phyloP scores from a whole-genome alignment of 2,329 filamentous ascomycete genomes.

The Talaromyces sp. region DNA sequence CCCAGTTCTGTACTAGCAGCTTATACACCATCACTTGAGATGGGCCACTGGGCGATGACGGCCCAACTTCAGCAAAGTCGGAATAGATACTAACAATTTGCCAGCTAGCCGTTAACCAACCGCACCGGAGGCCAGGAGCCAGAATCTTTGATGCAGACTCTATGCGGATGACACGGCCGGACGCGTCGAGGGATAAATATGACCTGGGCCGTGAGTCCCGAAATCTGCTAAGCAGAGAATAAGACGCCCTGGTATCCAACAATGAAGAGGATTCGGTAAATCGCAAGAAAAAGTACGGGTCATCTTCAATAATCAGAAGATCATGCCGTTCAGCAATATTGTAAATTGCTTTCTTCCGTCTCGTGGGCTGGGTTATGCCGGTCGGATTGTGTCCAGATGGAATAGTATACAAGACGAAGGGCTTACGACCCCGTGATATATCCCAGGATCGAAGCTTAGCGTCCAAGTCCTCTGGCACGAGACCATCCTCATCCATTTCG shows the following conservation, averaged over 20 bases:
- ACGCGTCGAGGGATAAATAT: conserved; percentile 71
- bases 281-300: conserved; percentile 83
- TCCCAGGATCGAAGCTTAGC: neutral
- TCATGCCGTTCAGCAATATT: conserved; percentile 69
- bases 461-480: neutral
- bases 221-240: neutral
- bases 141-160: conserved; percentile 94
- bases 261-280: conserved; percentile 25
- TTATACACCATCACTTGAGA: neutral
- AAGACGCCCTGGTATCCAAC: neutral
- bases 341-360: conserved; percentile 63
- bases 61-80: neutral
- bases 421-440: conserved; percentile 36
- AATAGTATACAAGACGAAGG: conserved; percentile 58
- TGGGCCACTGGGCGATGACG: neutral
- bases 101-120: conserved; percentile 84
- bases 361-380: conserved; percentile 62
- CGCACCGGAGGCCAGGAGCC: conserved; percentile 79
- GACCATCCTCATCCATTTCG: neutral
- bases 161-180: conserved; percentile 80
- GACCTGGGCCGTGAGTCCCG: conserved; percentile 49
- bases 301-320: conserved; percentile 75
- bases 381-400: conserved; percentile 79
- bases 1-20: neutral
- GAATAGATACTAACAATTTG: conserved; percentile 60